These are phyloP conservation scores for Penicillium coprophilum DNA, from an alignment of 495 filamentous ascomycete genomes.

Conservation along the genomic window DNA sequence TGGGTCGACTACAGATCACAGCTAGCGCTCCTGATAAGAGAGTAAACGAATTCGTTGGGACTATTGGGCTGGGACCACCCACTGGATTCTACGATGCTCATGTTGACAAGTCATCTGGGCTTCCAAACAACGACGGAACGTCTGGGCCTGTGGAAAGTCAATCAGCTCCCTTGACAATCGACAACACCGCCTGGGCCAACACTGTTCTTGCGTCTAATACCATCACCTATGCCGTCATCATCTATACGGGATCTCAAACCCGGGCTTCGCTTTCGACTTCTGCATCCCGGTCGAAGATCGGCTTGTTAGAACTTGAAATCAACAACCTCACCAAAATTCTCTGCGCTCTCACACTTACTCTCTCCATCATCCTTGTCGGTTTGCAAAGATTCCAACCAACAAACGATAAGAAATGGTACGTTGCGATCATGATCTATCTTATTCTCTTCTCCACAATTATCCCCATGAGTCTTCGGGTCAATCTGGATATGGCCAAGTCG, in stretches of 20 bases:
- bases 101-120: conserved; percentile 39
- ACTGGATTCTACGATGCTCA: conserved; percentile 43
- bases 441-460: conserved; percentile 99
- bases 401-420: conserved; percentile 73
- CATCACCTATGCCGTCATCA: conserved; percentile 78
- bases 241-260: conserved; percentile 95
- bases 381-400: conserved; percentile 75
- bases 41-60: conserved; percentile 92
- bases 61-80: conserved; percentile 61
- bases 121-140: conserved; percentile 17
- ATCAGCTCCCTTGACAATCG: conserved; percentile 68
- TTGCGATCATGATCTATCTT: conserved; percentile 91
- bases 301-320: conserved; percentile 92
- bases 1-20: conserved; percentile 71
- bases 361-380: conserved; percentile 89
- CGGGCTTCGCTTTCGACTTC: conserved; percentile 93
- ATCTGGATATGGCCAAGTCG: conserved; percentile 94
- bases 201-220: conserved; percentile 94
- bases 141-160: conserved; percentile 24
- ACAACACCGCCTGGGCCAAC: conserved; percentile 99
- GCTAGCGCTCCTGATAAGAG: conserved; percentile 86
- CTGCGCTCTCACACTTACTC: conserved; percentile 77
- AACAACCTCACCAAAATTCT: conserved; percentile 98
- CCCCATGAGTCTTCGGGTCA: conserved; percentile 93
- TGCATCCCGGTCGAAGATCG: conserved; percentile 85